Percentiles rank a stretch among this genome's conserved stretches.
phyloP scores from a whole-genome alignment of 495 filamentous ascomycete genomes.

The Penicillium paxilli region DNA sequence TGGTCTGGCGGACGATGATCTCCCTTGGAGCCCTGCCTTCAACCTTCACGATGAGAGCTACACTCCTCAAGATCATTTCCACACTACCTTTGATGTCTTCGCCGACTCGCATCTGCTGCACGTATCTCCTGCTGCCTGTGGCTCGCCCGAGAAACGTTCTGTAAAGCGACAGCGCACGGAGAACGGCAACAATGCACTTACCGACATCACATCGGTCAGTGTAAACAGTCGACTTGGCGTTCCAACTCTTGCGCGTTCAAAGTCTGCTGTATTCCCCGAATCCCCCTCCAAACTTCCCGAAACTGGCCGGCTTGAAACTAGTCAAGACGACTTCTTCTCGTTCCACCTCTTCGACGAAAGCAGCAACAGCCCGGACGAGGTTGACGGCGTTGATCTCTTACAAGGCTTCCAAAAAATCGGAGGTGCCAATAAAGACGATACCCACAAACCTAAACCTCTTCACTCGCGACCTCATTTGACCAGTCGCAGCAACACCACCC shows the following conservation, averaged over 20 bases:
- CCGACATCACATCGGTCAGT: conserved; percentile 60
- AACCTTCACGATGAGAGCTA: conserved; percentile 59
- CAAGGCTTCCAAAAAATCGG: conserved; percentile 92
- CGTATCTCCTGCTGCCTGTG: conserved; percentile 54
- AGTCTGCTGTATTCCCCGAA: conserved; percentile 47
- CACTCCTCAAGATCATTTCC: conserved; percentile 47
- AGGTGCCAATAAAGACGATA: conserved; percentile 39
- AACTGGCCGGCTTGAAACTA: conserved; percentile 55
- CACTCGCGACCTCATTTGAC: conserved; percentile 40
- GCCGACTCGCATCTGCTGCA: conserved; percentile 56
- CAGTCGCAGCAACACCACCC: conserved; percentile 42
- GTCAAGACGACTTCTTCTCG: conserved; percentile 63
- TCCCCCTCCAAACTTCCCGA: conserved; percentile 50
- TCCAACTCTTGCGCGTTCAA: conserved; percentile 35
- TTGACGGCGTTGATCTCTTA: conserved; percentile 76
- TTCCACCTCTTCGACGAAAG: conserved; percentile 60
- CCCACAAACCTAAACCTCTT: conserved; percentile 26
- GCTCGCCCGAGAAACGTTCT: conserved; percentile 77
- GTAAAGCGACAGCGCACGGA: conserved; percentile 62
- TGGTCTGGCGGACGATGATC: conserved; percentile 59
- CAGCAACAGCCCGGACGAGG: conserved; percentile 51
- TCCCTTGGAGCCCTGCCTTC: conserved; percentile 80
- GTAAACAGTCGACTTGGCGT: conserved; percentile 51
- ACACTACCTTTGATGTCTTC: conserved; percentile 69
- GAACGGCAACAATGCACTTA: conserved; percentile 51